A percentile compares a stretch with the other conserved stretches of the same genome.
Evolutionary conservation across 495 filamentous ascomycete species (phyloP).

Genomic region (Penicillium mononematosum): DNA sequence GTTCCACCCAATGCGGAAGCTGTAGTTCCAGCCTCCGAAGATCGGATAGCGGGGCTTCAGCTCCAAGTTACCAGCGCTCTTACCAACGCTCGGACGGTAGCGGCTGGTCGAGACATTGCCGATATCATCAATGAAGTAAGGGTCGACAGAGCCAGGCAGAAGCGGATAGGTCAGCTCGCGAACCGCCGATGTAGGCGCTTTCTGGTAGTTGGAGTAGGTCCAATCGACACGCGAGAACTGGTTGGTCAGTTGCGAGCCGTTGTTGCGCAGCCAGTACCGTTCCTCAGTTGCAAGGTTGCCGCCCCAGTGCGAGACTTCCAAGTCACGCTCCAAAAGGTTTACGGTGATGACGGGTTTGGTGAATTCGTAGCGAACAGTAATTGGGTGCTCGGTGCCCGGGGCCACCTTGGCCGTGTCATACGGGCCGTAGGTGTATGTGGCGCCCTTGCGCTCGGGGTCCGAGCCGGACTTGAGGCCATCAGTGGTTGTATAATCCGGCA

Average conservation of each 20-base stretch:
- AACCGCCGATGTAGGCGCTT: constrained; percentile 70
- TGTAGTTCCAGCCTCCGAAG: constrained; percentile 97
- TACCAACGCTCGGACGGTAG: constrained; percentile 68
- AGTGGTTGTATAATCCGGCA: constrained; percentile 82
- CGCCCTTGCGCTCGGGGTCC: constrained; percentile 80
- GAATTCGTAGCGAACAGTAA: constrained; percentile 89
- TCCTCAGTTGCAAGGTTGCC: constrained; percentile 95
- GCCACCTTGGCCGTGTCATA: constrained; percentile 67
- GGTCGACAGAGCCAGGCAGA: constrained; percentile 69
- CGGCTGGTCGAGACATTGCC: constrained; percentile 94
- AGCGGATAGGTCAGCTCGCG: constrained; percentile 81
- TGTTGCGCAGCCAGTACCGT: constrained; percentile 84
- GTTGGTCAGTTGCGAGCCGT: constrained; percentile 75
- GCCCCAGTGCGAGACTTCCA: constrained; percentile 97
- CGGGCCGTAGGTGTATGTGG: constrained; percentile 88
- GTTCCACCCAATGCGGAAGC: constrained; percentile 94
- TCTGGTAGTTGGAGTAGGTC: constrained; percentile 69
- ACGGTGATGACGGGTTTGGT: constrained; percentile 84
- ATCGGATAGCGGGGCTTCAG: constrained; percentile 89
- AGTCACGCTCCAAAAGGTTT: constrained; percentile 74
- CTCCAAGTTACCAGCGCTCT: constrained; percentile 78
- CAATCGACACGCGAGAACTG: constrained; percentile 88
- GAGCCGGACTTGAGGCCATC: constrained; percentile 60
- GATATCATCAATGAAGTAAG: constrained; percentile 96
- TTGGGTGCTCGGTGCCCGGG: constrained; percentile 67